Percentiles rank a stretch among this genome's conserved stretches.
Evolutionary conservation across 306 rosid species (phyloP).

Genomic region (Vicia faba): DNA sequence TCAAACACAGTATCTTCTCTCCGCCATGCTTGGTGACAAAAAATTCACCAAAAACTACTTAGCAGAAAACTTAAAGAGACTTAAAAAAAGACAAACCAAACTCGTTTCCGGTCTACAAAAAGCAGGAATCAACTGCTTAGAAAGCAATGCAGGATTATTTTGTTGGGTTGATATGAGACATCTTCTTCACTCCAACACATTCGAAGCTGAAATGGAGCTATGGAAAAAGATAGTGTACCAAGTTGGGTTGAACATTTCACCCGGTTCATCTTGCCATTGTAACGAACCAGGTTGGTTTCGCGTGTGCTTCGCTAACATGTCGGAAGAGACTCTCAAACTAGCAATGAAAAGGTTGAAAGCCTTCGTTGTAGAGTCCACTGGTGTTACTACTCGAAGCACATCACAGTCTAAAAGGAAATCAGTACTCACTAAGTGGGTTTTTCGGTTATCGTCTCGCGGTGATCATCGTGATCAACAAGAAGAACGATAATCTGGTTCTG

Average conservation of each 20-base stretch:
- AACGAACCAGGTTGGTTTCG: conserved; percentile 84
- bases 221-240: conserved; percentile 76
- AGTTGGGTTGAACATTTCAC: conserved; percentile 69
- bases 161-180: conserved; percentile 86
- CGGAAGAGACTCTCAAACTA: conserved; percentile 54
- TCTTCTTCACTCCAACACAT: conserved; percentile 55
- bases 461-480: conserved; percentile 53
- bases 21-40: conserved; percentile 68
- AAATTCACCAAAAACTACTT: conserved; percentile 61
- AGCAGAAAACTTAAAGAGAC: conserved; percentile 60
- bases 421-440: conserved; percentile 80
- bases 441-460: conserved; percentile 72
- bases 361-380: conserved; percentile 47
- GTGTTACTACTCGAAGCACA: conserved; percentile 4
- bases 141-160: conserved; percentile 74
- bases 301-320: conserved; percentile 79
- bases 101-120: conserved; percentile 59
- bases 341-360: conserved; percentile 63
- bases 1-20: conserved; percentile 76
- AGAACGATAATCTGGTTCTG: conserved; percentile 54
- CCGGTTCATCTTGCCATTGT: conserved; percentile 86
- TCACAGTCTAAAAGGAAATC: conserved; percentile 49
- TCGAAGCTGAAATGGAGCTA: conserved; percentile 74
- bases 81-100: conserved; percentile 50
- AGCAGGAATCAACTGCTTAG: conserved; percentile 58